Conservation (phyloP, 164 flowering plant genomes). For the Nymphaea colorata region DNA sequence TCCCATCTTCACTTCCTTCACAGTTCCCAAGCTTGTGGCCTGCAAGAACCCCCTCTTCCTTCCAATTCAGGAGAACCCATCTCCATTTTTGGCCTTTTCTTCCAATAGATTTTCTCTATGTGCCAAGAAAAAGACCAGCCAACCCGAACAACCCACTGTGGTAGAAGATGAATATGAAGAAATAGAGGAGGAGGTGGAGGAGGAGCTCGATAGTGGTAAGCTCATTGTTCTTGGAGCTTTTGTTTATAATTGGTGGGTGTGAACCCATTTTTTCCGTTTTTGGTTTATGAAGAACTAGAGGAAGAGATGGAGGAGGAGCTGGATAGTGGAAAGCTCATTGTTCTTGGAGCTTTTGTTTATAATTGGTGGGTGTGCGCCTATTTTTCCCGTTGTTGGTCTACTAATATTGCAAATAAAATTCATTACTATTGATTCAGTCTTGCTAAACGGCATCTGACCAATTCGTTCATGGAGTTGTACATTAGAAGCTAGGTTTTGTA, state of each 20-base stretch:
- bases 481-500: too few relatives aligned
- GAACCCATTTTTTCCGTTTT: neutral
- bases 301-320: neutral
- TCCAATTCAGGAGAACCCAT: neutral
- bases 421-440: too few relatives aligned
- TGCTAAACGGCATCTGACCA: too few relatives aligned
- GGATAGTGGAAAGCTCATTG: neutral
- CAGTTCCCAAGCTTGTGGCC: neutral
- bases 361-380: neutral
- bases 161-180: neutral
- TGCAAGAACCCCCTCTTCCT: neutral
- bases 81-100: neutral
- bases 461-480: too few relatives aligned
- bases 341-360: neutral
- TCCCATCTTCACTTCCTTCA: neutral
- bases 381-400: neutral
- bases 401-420: too few relatives aligned
- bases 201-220: neutral
- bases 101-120: neutral
- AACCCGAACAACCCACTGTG: neutral
- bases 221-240: neutral
- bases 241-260: neutral
- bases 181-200: neutral
- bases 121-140: neutral
- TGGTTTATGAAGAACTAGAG: neutral